Base-by-base conservation (phyloP, 495 filamentous ascomycete genomes). In the Podospora australis region DNA sequence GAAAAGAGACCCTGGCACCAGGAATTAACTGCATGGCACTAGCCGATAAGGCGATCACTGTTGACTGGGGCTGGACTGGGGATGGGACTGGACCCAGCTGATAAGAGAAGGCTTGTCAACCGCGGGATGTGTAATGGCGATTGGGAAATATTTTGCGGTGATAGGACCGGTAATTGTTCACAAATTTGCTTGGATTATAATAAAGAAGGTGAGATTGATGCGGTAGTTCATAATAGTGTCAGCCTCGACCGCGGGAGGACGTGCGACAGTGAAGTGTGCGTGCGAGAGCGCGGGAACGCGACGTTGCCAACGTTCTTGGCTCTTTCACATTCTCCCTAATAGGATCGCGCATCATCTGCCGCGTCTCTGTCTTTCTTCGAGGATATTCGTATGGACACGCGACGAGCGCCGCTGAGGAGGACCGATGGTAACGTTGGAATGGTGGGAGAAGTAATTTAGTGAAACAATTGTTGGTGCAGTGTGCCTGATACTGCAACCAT, bases 41-140 rank as follows among this genome's bases (percentile, higher is more conserved):
- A 43, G 40, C 40, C 14, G 40, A 43, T 43, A 43, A 43, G 40
- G 40, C 23, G 34, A 36, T 36, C 34, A 43, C 19, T 21, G 23
- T 36, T 36, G 32, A 36, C 32, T n/a, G n/a, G n/a, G n/a, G n/a
- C n/a, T n/a, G n/a, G 32, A 36, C 32, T 36, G 32, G 32, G 32
- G 32, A 36, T n/a, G 17, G 23, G 40, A 26, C 40, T 25, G 40
- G 40, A 23, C 40, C 13, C 7, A 24, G 38, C 23, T 40, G 38
- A 43, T 43, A 43, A 43, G 40, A n/a, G 11, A 28, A 16, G 23
- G 2, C 19, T 14, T 21, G n/a, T n/a, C n/a, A 16, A 23, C 21
- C 20, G 40, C 23, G 40, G 40, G 40, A 43, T 43, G 40, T 43
- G 40, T 43, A 43, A 43, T 43, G 20, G 40, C 8, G 21, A 43